phyloP scores from a whole-genome alignment of 2,329 filamentous ascomycete genomes.

The Neobulgaria alba region DNA sequence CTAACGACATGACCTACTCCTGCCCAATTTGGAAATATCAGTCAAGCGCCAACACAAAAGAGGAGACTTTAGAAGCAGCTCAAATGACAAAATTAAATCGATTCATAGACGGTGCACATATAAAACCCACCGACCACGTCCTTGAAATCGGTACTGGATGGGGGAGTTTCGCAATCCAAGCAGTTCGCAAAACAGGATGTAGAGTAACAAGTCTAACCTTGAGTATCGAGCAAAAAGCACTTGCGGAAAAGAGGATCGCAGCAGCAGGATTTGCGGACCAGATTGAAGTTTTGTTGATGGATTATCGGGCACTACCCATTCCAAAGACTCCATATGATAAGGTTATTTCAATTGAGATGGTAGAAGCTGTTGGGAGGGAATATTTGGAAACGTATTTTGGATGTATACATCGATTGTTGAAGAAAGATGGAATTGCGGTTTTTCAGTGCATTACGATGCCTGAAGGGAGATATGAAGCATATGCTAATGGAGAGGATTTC shows the following conservation, averaged over 20 bases:
- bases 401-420: conserved; percentile 54
- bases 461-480: conserved; percentile 56
- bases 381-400: conserved; percentile 61
- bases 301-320: conserved; percentile 51
- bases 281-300: conserved; percentile 58
- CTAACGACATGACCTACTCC: conserved; percentile 69
- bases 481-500: conserved; percentile 61
- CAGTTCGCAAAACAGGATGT: conserved; percentile 57
- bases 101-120: conserved; percentile 56
- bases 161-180: conserved; percentile 66
- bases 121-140: conserved; percentile 58
- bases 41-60: conserved; percentile 32
- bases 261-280: conserved; percentile 49
- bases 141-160: conserved; percentile 70
- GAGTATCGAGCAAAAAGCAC: conserved; percentile 57
- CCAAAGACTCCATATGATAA: conserved; percentile 52
- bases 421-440: conserved; percentile 56
- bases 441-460: conserved; percentile 76
- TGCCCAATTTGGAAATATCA: conserved; percentile 56
- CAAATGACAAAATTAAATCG: conserved; percentile 59
- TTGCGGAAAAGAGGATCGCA: conserved; percentile 57
- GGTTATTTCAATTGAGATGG: conserved; percentile 68
- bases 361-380: conserved; percentile 63
- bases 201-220: conserved; percentile 60
- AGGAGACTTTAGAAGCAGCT: conserved; percentile 54